phyloP scores from a whole-genome alignment of 2,329 filamentous ascomycete genomes.

The Xylariaceae sp. region DNA sequence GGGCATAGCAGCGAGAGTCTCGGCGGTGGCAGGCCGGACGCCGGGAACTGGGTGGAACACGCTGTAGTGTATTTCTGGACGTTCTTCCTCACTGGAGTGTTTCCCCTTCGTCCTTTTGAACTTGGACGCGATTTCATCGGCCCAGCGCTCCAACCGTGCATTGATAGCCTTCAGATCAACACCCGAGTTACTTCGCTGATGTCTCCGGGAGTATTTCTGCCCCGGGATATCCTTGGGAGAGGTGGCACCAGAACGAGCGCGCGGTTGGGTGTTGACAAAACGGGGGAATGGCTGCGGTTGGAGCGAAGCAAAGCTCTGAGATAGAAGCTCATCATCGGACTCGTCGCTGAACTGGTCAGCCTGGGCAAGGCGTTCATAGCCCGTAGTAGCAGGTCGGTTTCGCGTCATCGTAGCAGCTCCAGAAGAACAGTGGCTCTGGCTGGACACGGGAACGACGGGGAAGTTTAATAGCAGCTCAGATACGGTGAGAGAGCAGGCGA shows the following conservation, averaged over 20 bases:
- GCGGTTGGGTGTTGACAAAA: conserved; percentile 59
- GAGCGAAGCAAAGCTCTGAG: conserved; percentile 48
- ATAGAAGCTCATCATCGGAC: conserved; percentile 60
- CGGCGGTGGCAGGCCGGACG: conserved; percentile 70
- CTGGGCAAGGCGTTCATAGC: conserved; percentile 80
- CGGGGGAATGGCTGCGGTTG: conserved; percentile 53
- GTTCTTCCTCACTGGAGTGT: conserved; percentile 70
- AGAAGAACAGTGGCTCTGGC: background rate
- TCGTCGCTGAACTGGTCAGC: conserved; percentile 71
- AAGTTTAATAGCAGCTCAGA: background rate
- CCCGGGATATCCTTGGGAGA: conserved; percentile 44
- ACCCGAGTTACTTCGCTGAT: conserved; percentile 64
- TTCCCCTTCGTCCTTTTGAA: conserved; percentile 83
- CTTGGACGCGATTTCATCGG: conserved; percentile 93
- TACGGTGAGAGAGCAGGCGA: background rate
- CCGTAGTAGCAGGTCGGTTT: conserved; percentile 66
- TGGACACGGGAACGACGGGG: background rate
- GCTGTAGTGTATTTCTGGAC: conserved; percentile 91
- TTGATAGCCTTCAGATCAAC: conserved; percentile 99
- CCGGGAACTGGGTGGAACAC: conserved; percentile 94
- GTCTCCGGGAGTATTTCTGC: conserved; percentile 44
- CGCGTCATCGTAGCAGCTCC: conserved; percentile 52
- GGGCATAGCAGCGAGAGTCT: conserved; percentile 58
- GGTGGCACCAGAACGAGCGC: conserved; percentile 55
- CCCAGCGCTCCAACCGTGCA: conserved; percentile 89